Conservation (phyloP, 495 filamentous ascomycete species). For the Aspergillus biplanus region DNA sequence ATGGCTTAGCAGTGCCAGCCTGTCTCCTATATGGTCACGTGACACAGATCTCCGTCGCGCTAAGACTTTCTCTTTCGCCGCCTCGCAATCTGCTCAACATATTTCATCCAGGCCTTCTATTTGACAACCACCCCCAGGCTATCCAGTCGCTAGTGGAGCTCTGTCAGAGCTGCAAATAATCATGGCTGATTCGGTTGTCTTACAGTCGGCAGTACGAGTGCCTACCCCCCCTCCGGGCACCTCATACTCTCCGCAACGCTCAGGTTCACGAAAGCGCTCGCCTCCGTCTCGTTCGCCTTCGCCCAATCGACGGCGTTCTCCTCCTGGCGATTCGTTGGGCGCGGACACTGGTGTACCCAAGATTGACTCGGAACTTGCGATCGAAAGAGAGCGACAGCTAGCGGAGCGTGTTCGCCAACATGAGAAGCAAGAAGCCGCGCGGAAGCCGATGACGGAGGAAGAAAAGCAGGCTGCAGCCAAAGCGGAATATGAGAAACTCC, state of each 20-base stretch:
- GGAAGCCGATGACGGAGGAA: conserved; percentile 73
- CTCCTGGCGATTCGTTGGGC: conserved; percentile 48
- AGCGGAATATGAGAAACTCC: conserved; percentile 87
- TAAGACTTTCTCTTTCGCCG: conserved; percentile 40
- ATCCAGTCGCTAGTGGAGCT: conserved; percentile 8
- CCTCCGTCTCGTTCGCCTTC: conserved; percentile 67
- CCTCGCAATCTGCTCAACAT: conserved; percentile 23
- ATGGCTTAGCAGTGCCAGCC: conserved; percentile 21
- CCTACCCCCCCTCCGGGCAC: conserved; percentile 65
- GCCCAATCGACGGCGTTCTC: conserved; percentile 62
- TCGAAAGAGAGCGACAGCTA: conserved; percentile 66
- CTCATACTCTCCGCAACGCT: conserved; percentile 48
- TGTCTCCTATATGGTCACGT: conserved; percentile 33
- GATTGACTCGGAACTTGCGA: conserved; percentile 57
- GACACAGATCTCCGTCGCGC: conserved; percentile 24
- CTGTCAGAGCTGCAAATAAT: conserved; percentile 18
- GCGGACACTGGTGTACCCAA: conserved; percentile 47
- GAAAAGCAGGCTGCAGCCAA: conserved; percentile 83
- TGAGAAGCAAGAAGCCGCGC: conserved; percentile 51
- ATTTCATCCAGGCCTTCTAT: conserved; percentile 22
- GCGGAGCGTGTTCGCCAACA: conserved; percentile 60
- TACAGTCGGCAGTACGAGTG: conserved; percentile 70
- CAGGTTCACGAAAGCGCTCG: conserved; percentile 62
- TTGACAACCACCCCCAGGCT: conserved; percentile 11
- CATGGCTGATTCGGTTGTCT: conserved; percentile 54